Percentiles rank a stretch among this genome's conserved stretches.
Conservation (phyloP, 2,329 filamentous ascomycete species). For the Trichophyton schoenleinii region DNA sequence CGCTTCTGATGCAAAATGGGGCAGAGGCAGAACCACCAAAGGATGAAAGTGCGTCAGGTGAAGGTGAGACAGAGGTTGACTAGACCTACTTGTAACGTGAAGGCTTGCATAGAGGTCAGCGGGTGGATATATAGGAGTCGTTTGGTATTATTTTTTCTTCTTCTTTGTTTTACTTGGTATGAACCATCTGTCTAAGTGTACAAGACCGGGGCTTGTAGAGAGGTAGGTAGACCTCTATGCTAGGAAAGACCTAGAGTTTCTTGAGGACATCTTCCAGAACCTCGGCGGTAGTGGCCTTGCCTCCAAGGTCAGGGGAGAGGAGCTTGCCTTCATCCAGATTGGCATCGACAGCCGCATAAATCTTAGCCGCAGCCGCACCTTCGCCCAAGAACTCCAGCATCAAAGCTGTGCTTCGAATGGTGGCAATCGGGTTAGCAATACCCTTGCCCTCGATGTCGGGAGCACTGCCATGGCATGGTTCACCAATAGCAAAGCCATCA, state of each 20-base stretch:
- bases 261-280: slow-evolving; percentile 75
- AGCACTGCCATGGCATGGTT: slow-evolving; percentile 93
- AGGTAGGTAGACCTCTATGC: no score
- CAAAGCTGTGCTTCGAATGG: slow-evolving; percentile 74
- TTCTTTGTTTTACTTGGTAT: background rate
- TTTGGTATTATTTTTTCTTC: background rate
- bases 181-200: background rate
- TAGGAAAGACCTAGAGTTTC: slow-evolving; percentile 6
- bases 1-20: slow-evolving; percentile 43
- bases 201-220: background rate
- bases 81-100: slow-evolving; percentile 4
- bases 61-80: slow-evolving; percentile 16
- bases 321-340: slow-evolving; percentile 74
- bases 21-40: slow-evolving; percentile 11
- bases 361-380: slow-evolving; percentile 71
- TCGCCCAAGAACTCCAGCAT: slow-evolving; percentile 95
- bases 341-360: slow-evolving; percentile 83
- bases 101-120: background rate
- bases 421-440: slow-evolving; percentile 94
- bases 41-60: slow-evolving; percentile 5
- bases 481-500: slow-evolving; percentile 85
- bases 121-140: background rate
- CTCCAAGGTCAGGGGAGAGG: slow-evolving; percentile 81
- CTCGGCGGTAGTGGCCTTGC: slow-evolving; percentile 71
- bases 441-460: slow-evolving; percentile 88